A percentile compares a stretch with the other conserved stretches of the same genome.
These are phyloP conservation scores for Ceratocystis ficicola DNA, from an alignment of 2,329 filamentous ascomycete species.

Conservation along the genomic window DNA sequence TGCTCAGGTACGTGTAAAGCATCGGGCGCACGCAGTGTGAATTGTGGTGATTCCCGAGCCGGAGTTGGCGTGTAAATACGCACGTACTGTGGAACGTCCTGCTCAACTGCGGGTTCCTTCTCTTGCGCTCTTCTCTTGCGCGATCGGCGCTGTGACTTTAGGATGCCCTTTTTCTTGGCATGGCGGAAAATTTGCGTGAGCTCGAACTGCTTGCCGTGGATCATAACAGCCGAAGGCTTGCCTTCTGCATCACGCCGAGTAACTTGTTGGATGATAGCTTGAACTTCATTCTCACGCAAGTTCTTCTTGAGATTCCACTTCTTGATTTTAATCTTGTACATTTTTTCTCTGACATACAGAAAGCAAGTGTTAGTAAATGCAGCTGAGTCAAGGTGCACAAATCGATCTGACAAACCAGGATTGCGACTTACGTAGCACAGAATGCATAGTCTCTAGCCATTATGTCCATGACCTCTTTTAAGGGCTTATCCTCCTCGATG, in stretches of 20 bases:
- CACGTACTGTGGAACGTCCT: slow-evolving; percentile 20
- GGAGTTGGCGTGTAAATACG: slow-evolving; percentile 19
- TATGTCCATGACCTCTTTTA: slow-evolving; percentile 22
- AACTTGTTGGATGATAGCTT: slow-evolving; percentile 21
- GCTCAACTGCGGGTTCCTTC: slow-evolving; percentile 10
- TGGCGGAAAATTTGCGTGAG: slow-evolving; percentile 21
- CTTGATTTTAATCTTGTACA: slow-evolving; percentile 23
- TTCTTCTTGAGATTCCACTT: slow-evolving; percentile 23
- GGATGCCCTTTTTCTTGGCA: slow-evolving; percentile 22
- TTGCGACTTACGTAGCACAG: slow-evolving; percentile 20
- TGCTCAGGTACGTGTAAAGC: slow-evolving; percentile 19
- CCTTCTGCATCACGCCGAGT: slow-evolving; percentile 18
- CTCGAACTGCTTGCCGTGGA: slow-evolving; percentile 21
- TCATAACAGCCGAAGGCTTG: slow-evolving; percentile 18
- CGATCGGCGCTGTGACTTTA: slow-evolving; percentile 19
- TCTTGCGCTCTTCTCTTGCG: slow-evolving; percentile 18
- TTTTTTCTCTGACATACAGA: slow-evolving; percentile 19
- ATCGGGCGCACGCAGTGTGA: slow-evolving; percentile 17
- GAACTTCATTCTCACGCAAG: slow-evolving; percentile 20
- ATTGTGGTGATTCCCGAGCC: slow-evolving; percentile 13
- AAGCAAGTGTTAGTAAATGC: neutral
- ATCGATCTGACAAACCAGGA: neutral
- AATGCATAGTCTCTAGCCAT: slow-evolving; percentile 20
- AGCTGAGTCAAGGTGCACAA: neutral
- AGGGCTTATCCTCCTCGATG: slow-evolving; percentile 21